These are phyloP conservation scores for Xylariaceae sp. DNA, from an alignment of 2,329 filamentous ascomycete genomes.

Conservation along the genomic window DNA sequence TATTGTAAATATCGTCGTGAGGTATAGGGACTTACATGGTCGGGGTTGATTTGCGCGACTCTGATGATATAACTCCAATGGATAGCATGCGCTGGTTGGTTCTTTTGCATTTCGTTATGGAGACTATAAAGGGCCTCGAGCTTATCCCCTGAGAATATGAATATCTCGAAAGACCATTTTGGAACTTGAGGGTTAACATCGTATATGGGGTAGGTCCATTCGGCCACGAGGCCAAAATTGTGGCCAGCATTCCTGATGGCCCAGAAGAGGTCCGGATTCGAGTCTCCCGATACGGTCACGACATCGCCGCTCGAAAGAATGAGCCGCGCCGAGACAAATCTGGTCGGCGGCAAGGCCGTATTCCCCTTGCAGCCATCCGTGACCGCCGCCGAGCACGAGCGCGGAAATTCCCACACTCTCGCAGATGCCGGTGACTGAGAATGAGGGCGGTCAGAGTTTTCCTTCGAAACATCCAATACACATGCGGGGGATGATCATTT, in stretches of 20 bases:
- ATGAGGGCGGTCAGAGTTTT: not conserved
- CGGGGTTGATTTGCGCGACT: conserved; percentile 18
- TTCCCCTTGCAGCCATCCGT: conserved; percentile 37
- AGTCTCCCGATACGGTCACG: conserved; percentile 28
- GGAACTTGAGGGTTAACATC: conserved; percentile 9
- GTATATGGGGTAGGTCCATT: conserved; percentile 27
- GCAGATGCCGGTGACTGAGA: conserved; percentile 54
- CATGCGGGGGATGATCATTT: not conserved
- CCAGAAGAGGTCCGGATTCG: conserved; percentile 39
- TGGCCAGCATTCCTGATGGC: conserved; percentile 31
- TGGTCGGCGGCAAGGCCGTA: conserved; percentile 31
- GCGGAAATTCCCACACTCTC: conserved; percentile 57
- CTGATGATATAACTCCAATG: conserved; percentile 28
- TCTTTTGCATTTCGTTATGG: conserved; percentile 17
- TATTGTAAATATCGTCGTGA: too few relatives aligned
- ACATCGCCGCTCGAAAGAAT: conserved; percentile 26
- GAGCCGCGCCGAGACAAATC: conserved; percentile 26
- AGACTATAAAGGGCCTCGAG: conserved; percentile 23
- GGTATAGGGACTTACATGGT: too few relatives aligned
- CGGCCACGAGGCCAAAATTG: conserved; percentile 31
- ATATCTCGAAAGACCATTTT: conserved; percentile 32
- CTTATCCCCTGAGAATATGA: conserved; percentile 30
- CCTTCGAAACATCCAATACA: not conserved
- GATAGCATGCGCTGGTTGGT: conserved; percentile 21
- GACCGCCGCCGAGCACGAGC: conserved; percentile 52